Evolutionary conservation across 2,329 filamentous ascomycete genomes (phyloP).

Genomic region (Fusarium sp.): DNA sequence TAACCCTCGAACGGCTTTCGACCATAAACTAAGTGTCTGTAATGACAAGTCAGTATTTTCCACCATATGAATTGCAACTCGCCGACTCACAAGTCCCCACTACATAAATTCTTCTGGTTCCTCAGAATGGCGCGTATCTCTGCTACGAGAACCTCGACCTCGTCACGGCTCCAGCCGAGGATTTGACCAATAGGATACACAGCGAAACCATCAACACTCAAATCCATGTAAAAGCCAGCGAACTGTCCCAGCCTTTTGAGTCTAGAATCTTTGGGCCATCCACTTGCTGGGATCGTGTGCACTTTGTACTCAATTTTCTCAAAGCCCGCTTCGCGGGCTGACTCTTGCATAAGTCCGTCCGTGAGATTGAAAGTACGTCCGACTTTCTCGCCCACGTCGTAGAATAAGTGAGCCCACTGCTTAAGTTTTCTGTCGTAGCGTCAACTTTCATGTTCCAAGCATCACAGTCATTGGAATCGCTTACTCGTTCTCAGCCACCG

Average conservation of each 20-base stretch:
- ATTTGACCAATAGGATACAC: conserved; percentile 24
- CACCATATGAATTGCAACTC: accelerated
- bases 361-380: conserved; percentile 30
- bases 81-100: conserved; percentile 12
- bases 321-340: conserved; percentile 21
- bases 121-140: conserved; percentile 16
- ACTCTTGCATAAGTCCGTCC: conserved; percentile 24
- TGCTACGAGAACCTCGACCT: conserved; percentile 15
- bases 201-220: conserved; percentile 23
- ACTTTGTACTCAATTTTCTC: conserved; percentile 9
- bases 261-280: conserved; percentile 31
- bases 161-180: conserved; percentile 17
- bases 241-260: conserved; percentile 26
- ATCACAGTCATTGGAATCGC: neutral
- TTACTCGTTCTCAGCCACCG: conserved; percentile 26
- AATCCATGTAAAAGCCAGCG: conserved; percentile 30
- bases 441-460: neutral
- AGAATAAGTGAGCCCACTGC: conserved; percentile 37
- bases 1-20: neutral
- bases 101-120: conserved; percentile 8
- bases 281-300: conserved; percentile 12
- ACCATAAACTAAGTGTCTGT: conserved; percentile 21
- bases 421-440: conserved; percentile 12
- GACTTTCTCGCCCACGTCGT: conserved; percentile 28
- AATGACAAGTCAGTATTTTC: neutral